phyloP scores from a whole-genome alignment of 2,329 filamentous ascomycete species.

The Claviceps arundinis region DNA sequence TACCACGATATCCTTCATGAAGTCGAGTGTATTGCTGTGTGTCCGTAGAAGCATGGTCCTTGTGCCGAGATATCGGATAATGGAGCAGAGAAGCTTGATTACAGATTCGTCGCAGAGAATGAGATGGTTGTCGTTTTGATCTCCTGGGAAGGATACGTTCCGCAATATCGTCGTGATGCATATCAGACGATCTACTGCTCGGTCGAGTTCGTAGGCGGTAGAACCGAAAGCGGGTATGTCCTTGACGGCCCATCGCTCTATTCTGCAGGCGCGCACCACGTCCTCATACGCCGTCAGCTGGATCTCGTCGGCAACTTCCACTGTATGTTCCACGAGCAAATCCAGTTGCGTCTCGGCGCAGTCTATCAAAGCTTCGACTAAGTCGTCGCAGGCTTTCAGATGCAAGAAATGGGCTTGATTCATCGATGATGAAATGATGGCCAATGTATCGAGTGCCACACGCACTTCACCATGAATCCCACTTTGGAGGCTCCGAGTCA shows the following conservation, averaged over 20 bases:
- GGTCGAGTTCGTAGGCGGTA: constrained; percentile 66
- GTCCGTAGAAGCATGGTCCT: constrained; percentile 75
- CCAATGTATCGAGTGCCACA: constrained; percentile 73
- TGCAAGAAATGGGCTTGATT: constrained; percentile 51
- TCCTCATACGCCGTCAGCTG: constrained; percentile 79
- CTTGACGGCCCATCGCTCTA: constrained; percentile 59
- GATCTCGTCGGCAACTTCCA: constrained; percentile 77
- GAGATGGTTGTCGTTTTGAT: constrained; percentile 50
- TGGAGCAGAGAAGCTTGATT: constrained; percentile 69
- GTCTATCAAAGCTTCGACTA: constrained; percentile 78
- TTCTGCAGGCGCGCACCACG: constrained; percentile 61
- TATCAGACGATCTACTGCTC: constrained; percentile 74
- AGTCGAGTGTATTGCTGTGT: constrained; percentile 76
- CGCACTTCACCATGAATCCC: constrained; percentile 85
- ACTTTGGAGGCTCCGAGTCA: constrained; percentile 80
- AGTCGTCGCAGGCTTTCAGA: constrained; percentile 67
- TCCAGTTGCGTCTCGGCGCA: constrained; percentile 85
- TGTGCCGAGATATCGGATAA: constrained; percentile 79
- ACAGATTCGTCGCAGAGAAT: constrained; percentile 64
- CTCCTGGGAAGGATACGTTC: constrained; percentile 73
- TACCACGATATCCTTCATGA: constrained; percentile 90
- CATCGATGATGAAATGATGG: constrained; percentile 49
- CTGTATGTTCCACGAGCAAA: constrained; percentile 67
- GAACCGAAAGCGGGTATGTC: constrained; percentile 64
- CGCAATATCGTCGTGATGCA: constrained; percentile 86